Base-by-base conservation (phyloP, 495 filamentous ascomycete genomes). In the Talaromyces proteolyticus region DNA sequence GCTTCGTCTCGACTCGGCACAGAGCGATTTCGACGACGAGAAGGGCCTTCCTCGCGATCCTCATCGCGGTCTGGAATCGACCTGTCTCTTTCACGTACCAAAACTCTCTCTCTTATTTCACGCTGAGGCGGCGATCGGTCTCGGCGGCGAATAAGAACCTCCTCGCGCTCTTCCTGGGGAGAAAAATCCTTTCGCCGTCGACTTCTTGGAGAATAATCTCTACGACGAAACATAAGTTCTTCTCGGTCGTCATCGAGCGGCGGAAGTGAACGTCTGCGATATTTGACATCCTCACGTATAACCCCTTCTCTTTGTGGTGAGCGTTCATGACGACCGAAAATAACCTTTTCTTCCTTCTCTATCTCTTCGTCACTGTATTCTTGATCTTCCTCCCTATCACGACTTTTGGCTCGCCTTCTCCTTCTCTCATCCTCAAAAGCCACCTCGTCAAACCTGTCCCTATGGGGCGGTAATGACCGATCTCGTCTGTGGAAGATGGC, bases 121-220 rank as follows among this genome's bases (percentile, higher is more conserved):
- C 26, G 47, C 24, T 36, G 21, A 26, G 14, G 38, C 38, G 16
- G 38, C 38, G 38, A 41, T 6, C 10, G 10, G 8, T 49, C 47
- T 25, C 47, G 47, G 6, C 52, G 38, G 12, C 48, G 43, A 37
- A 64, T 19, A 6, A 55, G 16, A 6, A 61, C 26, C 16, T 63
- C 65, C n/a, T 62, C 59, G n/a, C 59, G 53, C 8, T 65, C 63
- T 22, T 51, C 42, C 20, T 62, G 18, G 17, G 19, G 22, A 3
- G 14, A 17, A 18, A 29, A 1, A 45, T 17, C 25, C 21, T 20
- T 45, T 14, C 43, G 43, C 4, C 24, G 43, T 25, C 45, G 45
- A 3, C 6, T 17, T n/a, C 34, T 19, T 2, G 45, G 45, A 23
- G 57, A 61, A 36, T 51, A 46, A 17, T 59, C 53, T n/a, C 48